Evolutionary conservation across 164 flowering plant genomes (phyloP).

Genomic region (Hamamelis virginiana): DNA sequence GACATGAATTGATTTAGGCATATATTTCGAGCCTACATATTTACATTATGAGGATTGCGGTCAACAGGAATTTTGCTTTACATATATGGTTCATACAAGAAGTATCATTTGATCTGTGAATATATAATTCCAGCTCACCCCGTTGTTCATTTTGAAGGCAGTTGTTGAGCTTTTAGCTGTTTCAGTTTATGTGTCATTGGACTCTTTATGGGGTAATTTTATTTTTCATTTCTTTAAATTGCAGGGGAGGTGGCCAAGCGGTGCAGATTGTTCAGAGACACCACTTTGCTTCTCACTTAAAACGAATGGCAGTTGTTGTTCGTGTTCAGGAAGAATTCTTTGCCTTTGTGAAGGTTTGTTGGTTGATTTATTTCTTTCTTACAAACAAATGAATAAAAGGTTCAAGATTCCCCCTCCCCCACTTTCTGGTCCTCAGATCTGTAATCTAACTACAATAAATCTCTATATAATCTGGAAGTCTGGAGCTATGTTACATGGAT

Average conservation of each 20-base stretch:
- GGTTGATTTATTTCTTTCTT: background rate
- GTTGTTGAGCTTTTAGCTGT: background rate
- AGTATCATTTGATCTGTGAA: background rate
- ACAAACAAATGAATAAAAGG: background rate
- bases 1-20: too few species aligned
- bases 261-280: constrained; percentile 95
- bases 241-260: constrained; percentile 71
- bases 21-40: too few species aligned
- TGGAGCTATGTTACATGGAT: too few species aligned
- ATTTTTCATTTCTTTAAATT: constrained; percentile 1
- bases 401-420: background rate
- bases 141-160: background rate
- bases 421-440: too few species aligned
- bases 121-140: background rate
- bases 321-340: constrained; percentile 85
- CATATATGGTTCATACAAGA: too few species aligned
- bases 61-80: too few species aligned
- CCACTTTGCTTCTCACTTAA: constrained; percentile 96
- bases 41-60: too few species aligned
- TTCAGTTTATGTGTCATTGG: background rate
- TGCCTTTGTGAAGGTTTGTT: constrained; percentile 87
- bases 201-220: background rate
- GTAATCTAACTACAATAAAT: too few species aligned
- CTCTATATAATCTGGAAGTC: too few species aligned
- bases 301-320: constrained; percentile 95